Conservation (phyloP, 2,329 filamentous ascomycete species). For the Trichoderma citrinoviride region DNA sequence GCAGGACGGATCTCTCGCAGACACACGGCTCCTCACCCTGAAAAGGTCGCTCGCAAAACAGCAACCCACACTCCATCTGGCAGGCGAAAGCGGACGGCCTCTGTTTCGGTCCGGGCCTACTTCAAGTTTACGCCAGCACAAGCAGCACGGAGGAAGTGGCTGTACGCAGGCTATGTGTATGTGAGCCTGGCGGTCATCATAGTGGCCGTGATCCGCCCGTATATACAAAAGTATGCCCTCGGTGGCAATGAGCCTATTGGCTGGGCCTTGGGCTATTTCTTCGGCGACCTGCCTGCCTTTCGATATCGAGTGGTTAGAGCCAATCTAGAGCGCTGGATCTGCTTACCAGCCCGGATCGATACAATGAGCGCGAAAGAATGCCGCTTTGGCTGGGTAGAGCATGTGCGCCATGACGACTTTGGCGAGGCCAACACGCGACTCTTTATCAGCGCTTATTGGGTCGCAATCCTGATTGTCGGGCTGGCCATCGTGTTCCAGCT, state of each 20-base stretch:
- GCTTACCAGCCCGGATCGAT: slow-evolving; percentile 54
- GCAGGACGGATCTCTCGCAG: slow-evolving; percentile 35
- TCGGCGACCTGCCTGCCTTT: slow-evolving; percentile 73
- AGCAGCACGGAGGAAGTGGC: slow-evolving; percentile 73
- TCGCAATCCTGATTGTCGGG: slow-evolving; percentile 65
- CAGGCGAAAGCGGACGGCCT: slow-evolving; percentile 62
- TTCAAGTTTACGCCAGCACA: slow-evolving; percentile 77
- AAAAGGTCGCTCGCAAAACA: slow-evolving; percentile 37
- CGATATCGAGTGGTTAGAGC: slow-evolving; percentile 67
- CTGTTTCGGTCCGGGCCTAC: slow-evolving; percentile 67
- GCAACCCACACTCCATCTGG: slow-evolving; percentile 60
- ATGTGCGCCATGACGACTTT: slow-evolving; percentile 61
- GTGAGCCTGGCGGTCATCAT: slow-evolving; percentile 62
- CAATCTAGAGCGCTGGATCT: slow-evolving; percentile 72
- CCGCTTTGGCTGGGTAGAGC: slow-evolving; percentile 59
- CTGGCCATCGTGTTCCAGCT: slow-evolving; percentile 72
- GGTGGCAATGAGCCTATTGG: slow-evolving; percentile 76
- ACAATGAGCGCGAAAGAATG: slow-evolving; percentile 39
- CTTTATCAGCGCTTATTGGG: slow-evolving; percentile 70
- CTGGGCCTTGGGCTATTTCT: slow-evolving; percentile 87
- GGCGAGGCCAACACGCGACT: slow-evolving; percentile 83
- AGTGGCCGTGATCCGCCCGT: slow-evolving; percentile 66
- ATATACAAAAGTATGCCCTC: slow-evolving; percentile 67
- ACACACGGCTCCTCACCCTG: slow-evolving; percentile 53
- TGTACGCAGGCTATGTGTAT: slow-evolving; percentile 81